Evolutionary conservation across 1,139 yeast species (phyloP).

Genomic region (Magnusiomyces ingens): DNA sequence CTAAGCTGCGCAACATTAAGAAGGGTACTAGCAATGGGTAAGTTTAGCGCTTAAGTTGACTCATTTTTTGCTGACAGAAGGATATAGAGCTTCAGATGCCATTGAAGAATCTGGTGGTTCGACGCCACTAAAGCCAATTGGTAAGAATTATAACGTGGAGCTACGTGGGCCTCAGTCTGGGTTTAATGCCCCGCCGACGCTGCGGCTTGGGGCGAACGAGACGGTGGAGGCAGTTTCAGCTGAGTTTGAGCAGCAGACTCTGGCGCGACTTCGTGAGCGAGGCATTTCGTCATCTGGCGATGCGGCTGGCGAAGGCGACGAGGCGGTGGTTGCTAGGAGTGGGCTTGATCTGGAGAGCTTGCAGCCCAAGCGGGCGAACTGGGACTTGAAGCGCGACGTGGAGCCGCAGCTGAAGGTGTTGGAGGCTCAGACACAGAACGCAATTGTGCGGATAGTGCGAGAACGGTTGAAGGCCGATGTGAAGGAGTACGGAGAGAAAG

Average conservation of each 20-base stretch:
- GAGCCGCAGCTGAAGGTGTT: conserved; percentile 32
- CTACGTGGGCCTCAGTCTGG: conserved; percentile 32
- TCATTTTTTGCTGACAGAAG: too few species aligned
- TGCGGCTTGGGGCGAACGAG: conserved; percentile 25
- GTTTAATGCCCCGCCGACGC: conserved; percentile 30
- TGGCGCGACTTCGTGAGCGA: conserved; percentile 14
- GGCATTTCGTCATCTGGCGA: not conserved
- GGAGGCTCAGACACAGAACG: conserved; percentile 36
- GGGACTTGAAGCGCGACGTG: conserved; percentile 35
- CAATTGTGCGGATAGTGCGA: conserved; percentile 37
- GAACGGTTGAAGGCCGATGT: conserved; percentile 27
- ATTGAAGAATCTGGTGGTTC: conserved; percentile 5
- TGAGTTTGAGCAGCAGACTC: conserved; percentile 29
- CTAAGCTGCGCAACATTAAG: conserved; percentile 33
- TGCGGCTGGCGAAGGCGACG: conserved; percentile 19
- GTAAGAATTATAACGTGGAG: conserved; percentile 35
- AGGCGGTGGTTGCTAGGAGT: conserved; percentile 14
- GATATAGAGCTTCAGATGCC: conserved; percentile 16
- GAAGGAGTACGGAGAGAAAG: not conserved
- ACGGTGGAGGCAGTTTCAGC: conserved; percentile 36
- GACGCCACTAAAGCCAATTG: conserved; percentile 6
- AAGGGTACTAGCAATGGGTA: conserved; percentile 21
- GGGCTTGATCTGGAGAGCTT: conserved; percentile 22
- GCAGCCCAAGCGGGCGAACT: conserved; percentile 32
- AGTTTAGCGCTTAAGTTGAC: too few species aligned